A percentile compares a stretch with the other conserved stretches of the same genome.
phyloP scores from a whole-genome alignment of 495 filamentous ascomycete genomes.

The Xylaria telfairii region DNA sequence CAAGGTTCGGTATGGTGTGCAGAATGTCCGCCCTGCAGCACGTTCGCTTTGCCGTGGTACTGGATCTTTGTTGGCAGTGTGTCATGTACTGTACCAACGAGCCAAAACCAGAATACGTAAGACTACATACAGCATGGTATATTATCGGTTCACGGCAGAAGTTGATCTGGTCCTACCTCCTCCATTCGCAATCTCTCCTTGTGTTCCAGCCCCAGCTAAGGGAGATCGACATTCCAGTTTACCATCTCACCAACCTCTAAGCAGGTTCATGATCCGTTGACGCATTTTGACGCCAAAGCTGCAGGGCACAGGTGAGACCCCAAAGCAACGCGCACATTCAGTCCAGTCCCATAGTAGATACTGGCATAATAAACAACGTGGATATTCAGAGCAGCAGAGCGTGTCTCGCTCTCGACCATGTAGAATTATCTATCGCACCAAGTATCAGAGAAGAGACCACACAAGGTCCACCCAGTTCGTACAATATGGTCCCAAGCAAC shows the following conservation, averaged over 20 bases:
- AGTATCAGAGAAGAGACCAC: slow-evolving; percentile 29
- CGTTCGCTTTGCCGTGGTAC: neutral
- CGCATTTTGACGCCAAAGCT: neutral
- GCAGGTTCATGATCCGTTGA: neutral
- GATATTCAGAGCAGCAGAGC: neutral
- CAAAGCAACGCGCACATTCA: neutral
- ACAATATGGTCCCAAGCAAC: slow-evolving; percentile 30
- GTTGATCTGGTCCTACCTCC: neutral
- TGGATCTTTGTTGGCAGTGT: neutral
- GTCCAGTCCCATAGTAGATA: neutral
- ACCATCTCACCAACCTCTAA: neutral
- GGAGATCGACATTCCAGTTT: neutral
- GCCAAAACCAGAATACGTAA: neutral
- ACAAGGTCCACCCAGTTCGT: slow-evolving; percentile 29
- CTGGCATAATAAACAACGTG: neutral
- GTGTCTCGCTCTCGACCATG: slow-evolving; percentile 4
- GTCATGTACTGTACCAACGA: neutral
- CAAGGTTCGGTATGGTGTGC: neutral
- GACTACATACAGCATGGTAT: too few species aligned
- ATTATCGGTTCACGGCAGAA: neutral
- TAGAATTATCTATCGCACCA: slow-evolving; percentile 17
- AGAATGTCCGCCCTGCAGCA: neutral
- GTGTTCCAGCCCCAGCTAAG: neutral
- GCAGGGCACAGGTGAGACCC: neutral
- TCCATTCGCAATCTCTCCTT: neutral